Evolutionary conservation across 352 stramenopile genomes (phyloP), one percentile per base, ranked within the genome.

Genomic region (Phytophthora vignae): DNA sequence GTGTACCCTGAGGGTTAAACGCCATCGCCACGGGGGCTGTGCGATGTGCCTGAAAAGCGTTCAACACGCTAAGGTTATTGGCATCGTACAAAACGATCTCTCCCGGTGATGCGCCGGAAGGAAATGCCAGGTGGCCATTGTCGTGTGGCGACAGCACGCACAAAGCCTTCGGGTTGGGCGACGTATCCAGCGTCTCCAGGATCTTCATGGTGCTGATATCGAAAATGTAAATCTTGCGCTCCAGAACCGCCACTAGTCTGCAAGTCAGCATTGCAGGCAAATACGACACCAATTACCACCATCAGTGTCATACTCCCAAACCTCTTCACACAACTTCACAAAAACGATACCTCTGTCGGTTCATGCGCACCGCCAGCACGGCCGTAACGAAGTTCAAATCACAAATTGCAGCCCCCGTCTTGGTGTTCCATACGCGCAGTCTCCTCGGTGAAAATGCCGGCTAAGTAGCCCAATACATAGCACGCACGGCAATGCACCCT

Each of bases 131-230:
- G 71, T 96, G 87, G 3, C 88, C 89, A 63, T 96, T 95, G 53
- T 95, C 88, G 42, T 93, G 81, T n/a, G 90, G 88, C 27, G 90
- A 97, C 15, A 97, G 74, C 40, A 90, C 88, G 59, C 91, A 96
- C 17, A 97, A 62, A 10, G 90, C 89, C 55, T 90, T 91, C 19
- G 88, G 89, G 64, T 98, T 98, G 2, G 89, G 88, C 48, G 90
- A 93, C 60, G 93, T 97, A 60, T 97, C 91, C 33, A 98, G 79
- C 44, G 92, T 97, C 71, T 97, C 90, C 50, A 98, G 79, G 46
- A 97, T 93, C 73, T 98, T 96, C 92, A 98, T 98, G 40, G 92
- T 93, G 71, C 95, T 96, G 64, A 98, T 96, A 79, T 98, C 93
- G 53, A 98, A 98, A 74, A 98, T 97, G 75, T 98, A 96, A 62